These are phyloP conservation scores for Cucumis melo DNA, from an alignment of 306 rosid species.

Conservation along the genomic window DNA sequence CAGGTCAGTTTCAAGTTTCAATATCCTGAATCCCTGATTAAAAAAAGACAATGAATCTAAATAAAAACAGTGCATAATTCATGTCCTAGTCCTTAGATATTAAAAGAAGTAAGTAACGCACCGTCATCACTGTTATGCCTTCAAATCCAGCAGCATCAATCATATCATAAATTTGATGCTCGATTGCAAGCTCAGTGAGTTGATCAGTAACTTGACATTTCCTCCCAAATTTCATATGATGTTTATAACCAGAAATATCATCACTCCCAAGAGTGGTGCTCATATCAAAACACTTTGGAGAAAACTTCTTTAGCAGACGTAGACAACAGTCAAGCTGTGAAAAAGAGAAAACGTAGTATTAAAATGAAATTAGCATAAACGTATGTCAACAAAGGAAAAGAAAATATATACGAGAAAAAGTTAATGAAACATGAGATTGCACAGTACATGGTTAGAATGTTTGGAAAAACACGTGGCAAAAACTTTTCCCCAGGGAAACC, in stretches of 20 bases:
- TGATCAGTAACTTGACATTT: constrained; percentile 39
- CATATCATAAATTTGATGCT: constrained; percentile 58
- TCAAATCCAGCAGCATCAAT: constrained; percentile 57
- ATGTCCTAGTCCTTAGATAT: background rate
- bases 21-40: background rate
- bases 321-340: constrained; percentile 38
- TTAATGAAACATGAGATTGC: background rate
- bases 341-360: background rate
- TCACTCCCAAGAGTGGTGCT: constrained; percentile 21
- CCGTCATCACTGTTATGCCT: constrained; percentile 67
- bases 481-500: background rate
- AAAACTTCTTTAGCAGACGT: constrained; percentile 34
- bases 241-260: constrained; percentile 26
- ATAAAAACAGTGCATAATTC: background rate
- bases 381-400: background rate
- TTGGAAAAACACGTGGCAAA: background rate
- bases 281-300: constrained; percentile 26
- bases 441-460: background rate
- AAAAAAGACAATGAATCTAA: background rate
- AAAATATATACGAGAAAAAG: background rate
- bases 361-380: constrained; percentile 5
- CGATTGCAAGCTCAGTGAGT: constrained; percentile 68
- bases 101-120: constrained; percentile 14
- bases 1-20: background rate
- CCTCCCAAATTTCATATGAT: constrained; percentile 29